Evolutionary conservation across 2,329 filamentous ascomycete species (phyloP).

Genomic region (Cordyceps cicadae): DNA sequence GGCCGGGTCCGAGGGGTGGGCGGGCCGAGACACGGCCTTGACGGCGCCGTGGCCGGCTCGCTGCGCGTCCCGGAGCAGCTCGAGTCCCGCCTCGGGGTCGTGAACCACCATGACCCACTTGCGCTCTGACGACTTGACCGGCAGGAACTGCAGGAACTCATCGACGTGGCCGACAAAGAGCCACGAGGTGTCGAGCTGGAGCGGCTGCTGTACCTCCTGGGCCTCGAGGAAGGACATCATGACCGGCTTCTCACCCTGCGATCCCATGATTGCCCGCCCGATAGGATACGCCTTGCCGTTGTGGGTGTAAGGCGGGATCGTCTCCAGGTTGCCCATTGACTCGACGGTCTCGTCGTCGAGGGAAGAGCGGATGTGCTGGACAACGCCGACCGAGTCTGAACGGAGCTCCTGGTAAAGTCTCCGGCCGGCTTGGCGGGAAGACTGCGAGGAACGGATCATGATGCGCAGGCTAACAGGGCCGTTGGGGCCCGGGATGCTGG

Average conservation of each 20-base stretch:
- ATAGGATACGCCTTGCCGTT: conserved; percentile 3
- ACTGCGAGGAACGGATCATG: conserved; percentile 1
- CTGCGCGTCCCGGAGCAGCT: conserved; percentile 15
- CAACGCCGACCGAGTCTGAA: too few relatives aligned
- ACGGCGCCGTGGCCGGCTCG: conserved; percentile 14
- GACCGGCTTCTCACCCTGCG: conserved; percentile 5
- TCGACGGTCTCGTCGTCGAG: background rate
- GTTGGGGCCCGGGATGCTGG: background rate
- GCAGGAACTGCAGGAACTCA: conserved; percentile 24
- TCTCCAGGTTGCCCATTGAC: conserved; percentile 6
- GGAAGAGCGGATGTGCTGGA: background rate
- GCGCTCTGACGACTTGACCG: conserved; percentile 15
- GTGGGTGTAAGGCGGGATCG: background rate
- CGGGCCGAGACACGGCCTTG: conserved; percentile 11
- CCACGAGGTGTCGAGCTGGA: conserved; percentile 25
- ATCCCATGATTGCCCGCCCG: background rate
- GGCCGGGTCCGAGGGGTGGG: conserved; percentile 5
- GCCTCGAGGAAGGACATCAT: conserved; percentile 24
- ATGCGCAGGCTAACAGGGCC: conserved; percentile 1
- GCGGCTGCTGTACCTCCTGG: conserved; percentile 27
- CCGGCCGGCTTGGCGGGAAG: background rate
- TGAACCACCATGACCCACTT: conserved; percentile 20
- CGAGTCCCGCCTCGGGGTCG: conserved; percentile 17
- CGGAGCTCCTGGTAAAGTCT: too few relatives aligned
- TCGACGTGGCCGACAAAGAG: conserved; percentile 21